Percentiles rank a stretch among this genome's conserved stretches.
Evolutionary conservation across 306 rosid species (phyloP).

Genomic region (Quillaja saponaria): DNA sequence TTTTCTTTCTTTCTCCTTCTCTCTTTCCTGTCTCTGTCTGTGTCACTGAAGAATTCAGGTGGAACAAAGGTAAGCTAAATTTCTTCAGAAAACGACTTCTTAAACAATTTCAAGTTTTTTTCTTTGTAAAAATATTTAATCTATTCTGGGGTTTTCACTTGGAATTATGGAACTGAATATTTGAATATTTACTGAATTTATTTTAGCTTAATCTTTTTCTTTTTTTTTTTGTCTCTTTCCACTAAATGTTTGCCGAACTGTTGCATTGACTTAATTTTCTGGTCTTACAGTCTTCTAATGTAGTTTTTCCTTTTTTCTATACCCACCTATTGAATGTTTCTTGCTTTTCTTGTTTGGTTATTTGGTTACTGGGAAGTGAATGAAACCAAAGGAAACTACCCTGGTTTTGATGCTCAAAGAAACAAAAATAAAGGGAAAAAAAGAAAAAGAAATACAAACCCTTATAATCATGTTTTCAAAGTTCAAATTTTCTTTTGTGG

Average conservation of each 20-base stretch:
- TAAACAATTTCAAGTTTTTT: background rate
- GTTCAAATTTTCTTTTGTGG: background rate
- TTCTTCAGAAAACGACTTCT: background rate
- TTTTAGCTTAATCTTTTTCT: background rate
- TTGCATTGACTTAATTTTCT: slow-evolving; percentile 19
- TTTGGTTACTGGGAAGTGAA: slow-evolving; percentile 27
- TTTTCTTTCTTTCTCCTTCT: too few relatives aligned
- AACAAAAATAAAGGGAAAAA: background rate
- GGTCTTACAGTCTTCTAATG: background rate
- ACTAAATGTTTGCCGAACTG: slow-evolving; percentile 7
- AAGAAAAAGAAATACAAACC: slow-evolving; percentile 6
- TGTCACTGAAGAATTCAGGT: slow-evolving; percentile 1
- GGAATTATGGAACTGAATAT: slow-evolving; percentile 1
- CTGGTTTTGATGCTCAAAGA: background rate
- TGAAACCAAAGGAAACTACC: background rate
- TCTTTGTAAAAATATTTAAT: background rate
- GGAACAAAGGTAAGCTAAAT: slow-evolving; percentile 23
- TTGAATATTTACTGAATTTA: background rate
- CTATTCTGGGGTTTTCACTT: slow-evolving; percentile 9
- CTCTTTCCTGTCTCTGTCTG: background rate
- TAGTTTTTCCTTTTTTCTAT: background rate
- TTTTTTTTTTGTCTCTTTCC: background rate
- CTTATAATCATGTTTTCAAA: background rate
- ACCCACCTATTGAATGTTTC: background rate
- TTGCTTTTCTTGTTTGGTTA: background rate